Base-by-base conservation (phyloP, 2,329 filamentous ascomycete genomes). In the Penicillium nordicum region DNA sequence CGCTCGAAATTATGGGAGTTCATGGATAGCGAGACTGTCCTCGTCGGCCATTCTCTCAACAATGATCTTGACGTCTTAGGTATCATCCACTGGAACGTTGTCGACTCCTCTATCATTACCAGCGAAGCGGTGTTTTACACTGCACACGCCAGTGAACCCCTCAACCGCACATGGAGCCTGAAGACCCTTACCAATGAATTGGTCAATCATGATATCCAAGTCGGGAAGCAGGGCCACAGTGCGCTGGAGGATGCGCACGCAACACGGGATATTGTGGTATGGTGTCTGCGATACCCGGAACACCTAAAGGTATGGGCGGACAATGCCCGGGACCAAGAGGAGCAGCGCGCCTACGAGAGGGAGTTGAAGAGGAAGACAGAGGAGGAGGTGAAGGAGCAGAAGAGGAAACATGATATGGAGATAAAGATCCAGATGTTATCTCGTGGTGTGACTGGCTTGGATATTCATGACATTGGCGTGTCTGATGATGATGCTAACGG, bases 191-290 rank as follows among this genome's bases (percentile, higher is more conserved):
- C 69, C 25, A 57, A 61, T 16, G 69, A 71, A 4, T 62, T 80
- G 7, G 59, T 80, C 3, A 62, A 64, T 2, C 59, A 74, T 11
- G 55, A 59, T 1, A 76, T 81, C 16, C 76, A 73, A 27, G 61
- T 51, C 23, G 61, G 66, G 3, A 63, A 57, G 10, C 63, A 61
- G 2, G 77, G 79, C 1, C 80, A 82, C 48, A 75, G 80, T 64
- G 76, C 75, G 45, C 60, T 83, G 5, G 79, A 82, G 62, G 78
- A 82, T 67, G 76, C 79, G 0, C 72, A 79, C 34, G 80, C 81
- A 0, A 71, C 76, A 0, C 73, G 81, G 8, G 80, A 83, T 62
- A 62, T 83, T 45, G 71, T 76, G 5, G 64, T 83, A 2, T 80
- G 73, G 71, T 77, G 73, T 53, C 61, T 79, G n/a, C 69, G 68